phyloP scores from a whole-genome alignment of 164 flowering plant genomes.

The Taxillus chinensis region DNA sequence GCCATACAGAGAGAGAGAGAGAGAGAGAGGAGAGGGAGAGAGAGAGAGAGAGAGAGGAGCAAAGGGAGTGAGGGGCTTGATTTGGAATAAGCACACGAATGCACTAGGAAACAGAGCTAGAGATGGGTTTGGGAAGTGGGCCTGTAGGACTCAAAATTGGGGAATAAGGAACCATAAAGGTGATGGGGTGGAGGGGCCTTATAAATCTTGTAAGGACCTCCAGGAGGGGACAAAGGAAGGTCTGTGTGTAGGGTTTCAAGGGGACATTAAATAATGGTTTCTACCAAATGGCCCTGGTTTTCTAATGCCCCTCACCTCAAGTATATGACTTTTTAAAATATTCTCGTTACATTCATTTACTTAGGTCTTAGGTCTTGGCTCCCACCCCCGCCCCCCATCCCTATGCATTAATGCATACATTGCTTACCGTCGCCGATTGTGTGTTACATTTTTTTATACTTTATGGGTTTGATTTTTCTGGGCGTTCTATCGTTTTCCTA shows the following conservation, averaged over 20 bases:
- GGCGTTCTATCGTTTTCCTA: constrained; percentile 1
- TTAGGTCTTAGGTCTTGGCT: no score
- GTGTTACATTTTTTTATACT: neutral
- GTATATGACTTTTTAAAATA: constrained; percentile 9
- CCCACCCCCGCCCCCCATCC: no score
- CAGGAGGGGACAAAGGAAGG: constrained; percentile 42
- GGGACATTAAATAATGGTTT: constrained; percentile 51
- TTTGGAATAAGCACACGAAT: constrained; percentile 30
- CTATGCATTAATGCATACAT: neutral
- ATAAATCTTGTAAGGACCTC: neutral
- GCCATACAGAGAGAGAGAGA: neutral
- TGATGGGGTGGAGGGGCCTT: constrained; percentile 3
- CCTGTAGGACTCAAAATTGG: neutral
- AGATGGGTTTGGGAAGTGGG: neutral
- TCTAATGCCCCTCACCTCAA: neutral
- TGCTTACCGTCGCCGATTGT: neutral
- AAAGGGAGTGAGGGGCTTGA: neutral
- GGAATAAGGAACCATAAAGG: constrained; percentile 7
- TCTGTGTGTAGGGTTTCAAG: constrained; percentile 50
- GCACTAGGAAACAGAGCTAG: constrained; percentile 44
- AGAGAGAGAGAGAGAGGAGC: neutral
- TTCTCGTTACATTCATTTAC: neutral
- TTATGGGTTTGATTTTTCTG: neutral
- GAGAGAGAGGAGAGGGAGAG: neutral
- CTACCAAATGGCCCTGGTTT: constrained; percentile 12